Conservation (phyloP, 495 filamentous ascomycete species). For the Glonium stellatum region DNA sequence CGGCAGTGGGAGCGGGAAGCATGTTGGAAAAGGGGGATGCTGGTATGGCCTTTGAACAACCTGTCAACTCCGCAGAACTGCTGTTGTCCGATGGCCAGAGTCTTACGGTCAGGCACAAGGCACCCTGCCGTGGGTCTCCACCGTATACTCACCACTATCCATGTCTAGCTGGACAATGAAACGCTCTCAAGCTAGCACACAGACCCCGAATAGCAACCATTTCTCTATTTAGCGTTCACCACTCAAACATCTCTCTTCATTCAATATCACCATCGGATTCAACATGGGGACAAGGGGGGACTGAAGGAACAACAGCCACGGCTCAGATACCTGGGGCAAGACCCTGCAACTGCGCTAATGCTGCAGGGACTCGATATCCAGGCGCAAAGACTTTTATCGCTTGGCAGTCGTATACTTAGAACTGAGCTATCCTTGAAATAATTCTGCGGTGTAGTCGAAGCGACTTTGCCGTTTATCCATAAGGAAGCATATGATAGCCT, state of each 20-base stretch:
- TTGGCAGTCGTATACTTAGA: not conserved
- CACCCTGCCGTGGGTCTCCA: not conserved
- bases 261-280: not conserved
- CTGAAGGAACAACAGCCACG: not conserved
- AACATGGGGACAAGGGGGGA: not conserved
- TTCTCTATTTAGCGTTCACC: no score
- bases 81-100: not conserved
- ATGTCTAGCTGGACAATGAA: not conserved
- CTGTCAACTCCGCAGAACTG: not conserved
- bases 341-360: not conserved
- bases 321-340: not conserved
- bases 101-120: not conserved
- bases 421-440: not conserved
- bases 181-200: no score
- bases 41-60: not conserved
- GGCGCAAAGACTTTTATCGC: not conserved
- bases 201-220: no score
- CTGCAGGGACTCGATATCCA: not conserved
- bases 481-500: not conserved
- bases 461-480: not conserved
- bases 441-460: not conserved
- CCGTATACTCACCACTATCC: not conserved
- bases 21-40: no score
- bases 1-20: not conserved
- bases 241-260: no score